phyloP scores from a whole-genome alignment of 768 basidiomycete species.

The Terana coerulea region DNA sequence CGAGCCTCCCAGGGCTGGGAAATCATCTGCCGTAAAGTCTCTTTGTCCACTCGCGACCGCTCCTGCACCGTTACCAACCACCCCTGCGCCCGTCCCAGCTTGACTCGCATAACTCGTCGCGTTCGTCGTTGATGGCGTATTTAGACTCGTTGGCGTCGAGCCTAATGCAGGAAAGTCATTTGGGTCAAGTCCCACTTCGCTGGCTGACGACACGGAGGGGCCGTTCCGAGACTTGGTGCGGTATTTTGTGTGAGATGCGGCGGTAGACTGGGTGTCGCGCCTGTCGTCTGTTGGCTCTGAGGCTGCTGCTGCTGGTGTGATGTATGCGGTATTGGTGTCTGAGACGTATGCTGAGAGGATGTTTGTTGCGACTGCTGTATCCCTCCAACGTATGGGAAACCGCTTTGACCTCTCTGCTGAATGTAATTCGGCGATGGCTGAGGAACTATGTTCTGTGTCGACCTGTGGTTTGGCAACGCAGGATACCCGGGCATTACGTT shows the following conservation, averaged over 20 bases:
- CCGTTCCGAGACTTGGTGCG: conserved; percentile 39
- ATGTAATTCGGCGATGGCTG: conserved; percentile 63
- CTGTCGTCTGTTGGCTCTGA: conserved; percentile 28
- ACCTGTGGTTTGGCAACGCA: conserved; percentile 58
- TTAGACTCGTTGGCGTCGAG: conserved; percentile 46
- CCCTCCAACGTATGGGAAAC: conserved; percentile 63
- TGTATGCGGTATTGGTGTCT: conserved; percentile 25
- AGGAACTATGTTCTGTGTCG: conserved; percentile 52
- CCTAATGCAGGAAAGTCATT: conserved; percentile 89
- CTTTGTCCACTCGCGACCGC: conserved; percentile 40
- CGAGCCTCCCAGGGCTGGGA: conserved; percentile 79
- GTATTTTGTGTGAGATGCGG: conserved; percentile 54
- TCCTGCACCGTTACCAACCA: conserved; percentile 23
- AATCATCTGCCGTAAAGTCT: conserved; percentile 86
- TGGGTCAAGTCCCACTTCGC: conserved; percentile 78
- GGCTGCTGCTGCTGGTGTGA: conserved; percentile 36
- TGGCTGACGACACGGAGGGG: conserved; percentile 63
- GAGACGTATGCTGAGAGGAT: conserved; percentile 24
- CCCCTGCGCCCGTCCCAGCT: conserved; percentile 63
- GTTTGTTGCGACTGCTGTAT: conserved; percentile 40
- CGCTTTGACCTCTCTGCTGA: conserved; percentile 59
- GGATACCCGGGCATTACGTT: conserved; percentile 53
- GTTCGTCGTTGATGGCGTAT: conserved; percentile 33
- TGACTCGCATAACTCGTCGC: conserved; percentile 80
- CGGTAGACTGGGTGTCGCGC: conserved; percentile 49